Evolutionary conservation across 805 yeast species (phyloP), one percentile per base, ranked within the genome.

Genomic region (Candida tammaniensis): DNA sequence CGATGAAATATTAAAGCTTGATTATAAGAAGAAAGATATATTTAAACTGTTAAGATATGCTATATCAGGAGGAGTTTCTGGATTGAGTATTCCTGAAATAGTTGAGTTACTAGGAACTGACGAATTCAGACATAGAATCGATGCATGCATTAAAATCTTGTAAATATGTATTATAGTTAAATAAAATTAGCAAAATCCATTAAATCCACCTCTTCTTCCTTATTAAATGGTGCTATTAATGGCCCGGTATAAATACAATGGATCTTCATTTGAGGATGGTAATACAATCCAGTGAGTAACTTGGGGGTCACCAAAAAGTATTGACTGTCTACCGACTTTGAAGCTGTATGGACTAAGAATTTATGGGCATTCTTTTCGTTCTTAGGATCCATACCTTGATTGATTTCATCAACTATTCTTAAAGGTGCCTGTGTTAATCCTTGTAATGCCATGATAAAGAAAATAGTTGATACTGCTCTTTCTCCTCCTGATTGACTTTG

Each of bases 401-500:
- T 93, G 43, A 93, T 94, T 66, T 93, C 99, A 61, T 93, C 99
- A 6, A 93, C 96, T 3, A 91, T 89, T 52, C 98, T 70, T 52
- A 93, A 87, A 7, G 98, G 98, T 0, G 96, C 86, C 18, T 74
- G 73, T 0, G 97, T 81, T 38, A 84, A 70, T 8, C 88, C 91
- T 61, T 93, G 99, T 43, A 93, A 66, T 1, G 98, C 81, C 70
- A 93, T 85, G 52, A 93, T 74, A 54, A 84, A 93, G 33, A 89
- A 75, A 2, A 91, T 91, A 0, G 98, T 93, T 0, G 97, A 82
- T 0, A 93, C 96, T 1, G 98, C 95, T 51, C 96, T 76, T 58
- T 93, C 99, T 32, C 99, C 99, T 37, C 99, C 99, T 1, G 96
- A 86, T 55, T 93, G 98, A 3, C 91, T 78, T 38, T 83, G 87